Base-by-base conservation (phyloP, 345 rosid genomes). In the Salix caprea region DNA sequence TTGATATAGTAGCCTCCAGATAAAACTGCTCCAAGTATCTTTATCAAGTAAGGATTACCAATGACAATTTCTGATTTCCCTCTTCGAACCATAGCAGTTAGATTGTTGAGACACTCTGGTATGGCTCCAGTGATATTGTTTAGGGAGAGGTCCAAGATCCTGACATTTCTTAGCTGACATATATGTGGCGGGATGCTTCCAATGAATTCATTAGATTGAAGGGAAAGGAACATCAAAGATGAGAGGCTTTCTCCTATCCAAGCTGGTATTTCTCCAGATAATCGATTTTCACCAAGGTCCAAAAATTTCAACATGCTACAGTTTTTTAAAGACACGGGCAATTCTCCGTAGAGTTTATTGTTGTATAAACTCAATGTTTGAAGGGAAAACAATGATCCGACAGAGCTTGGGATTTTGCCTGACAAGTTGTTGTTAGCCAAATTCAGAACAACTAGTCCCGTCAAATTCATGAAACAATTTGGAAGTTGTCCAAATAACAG, bases 171-270 rank as follows among this genome's bases (percentile, higher is more conserved):
- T 48, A 77, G 42, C 37, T 62, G 40, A 71, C 80, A 77, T 5
- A 77, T 26, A 24, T 77, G n/a, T 8, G 15, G 6, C 4, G 75
- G 71, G 18, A 77, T 62, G 70, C 67, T 62, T 61, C 80, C 86
- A 13, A 34, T 26, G 36, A 77, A 79, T 16, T 16, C 28, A 70
- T 83, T 83, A 15, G 80, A 83, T 7, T 48, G 65, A 12, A 79
- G 68, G 48, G 44, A 48, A 18, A 83, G 74, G 64, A 70, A 68
- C 34, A 56, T 40, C 76, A 83, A 74, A 15, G 21, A 15, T 16
- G 60, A 1, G 30, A 70, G 70, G 52, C 73, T 60, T 54, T 62
- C 66, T 18, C 81, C 81, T 3, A 83, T 64, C 79, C 85, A 83
- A 19, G 68, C 13, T 14, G 85, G 74, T 75, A 76, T 73, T 66